Conservation (phyloP, 805 yeast species). For the Saturnispora bothae region DNA sequence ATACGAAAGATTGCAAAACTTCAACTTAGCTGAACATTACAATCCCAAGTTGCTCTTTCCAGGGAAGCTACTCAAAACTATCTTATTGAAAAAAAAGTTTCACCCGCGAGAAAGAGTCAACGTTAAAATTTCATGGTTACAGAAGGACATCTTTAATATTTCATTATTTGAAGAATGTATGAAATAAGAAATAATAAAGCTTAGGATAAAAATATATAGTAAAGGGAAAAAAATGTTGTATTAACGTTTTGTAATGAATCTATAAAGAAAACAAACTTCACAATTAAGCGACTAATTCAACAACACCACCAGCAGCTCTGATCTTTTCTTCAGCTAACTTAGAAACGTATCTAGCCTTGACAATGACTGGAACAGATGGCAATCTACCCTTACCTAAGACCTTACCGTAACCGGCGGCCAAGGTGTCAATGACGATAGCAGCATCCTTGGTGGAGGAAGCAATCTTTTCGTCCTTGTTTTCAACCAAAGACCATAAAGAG, state of each 20-base stretch:
- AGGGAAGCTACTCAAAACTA: no score
- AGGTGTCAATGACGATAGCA: slow-evolving; percentile 98
- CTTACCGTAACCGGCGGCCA: slow-evolving; percentile 99
- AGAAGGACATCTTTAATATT: no score
- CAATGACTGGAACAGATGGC: slow-evolving; percentile 97
- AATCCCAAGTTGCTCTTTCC: no score
- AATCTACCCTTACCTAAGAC: slow-evolving; percentile 98
- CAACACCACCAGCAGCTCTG: slow-evolving; percentile 99
- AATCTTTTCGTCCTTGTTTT: slow-evolving; percentile 89
- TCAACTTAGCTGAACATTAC: no score
- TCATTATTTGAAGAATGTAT: no score
- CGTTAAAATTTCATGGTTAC: no score
- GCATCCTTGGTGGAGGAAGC: slow-evolving; percentile 73
- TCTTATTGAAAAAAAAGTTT: no score
- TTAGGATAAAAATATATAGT: no score
- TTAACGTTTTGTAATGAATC: slow-evolving; percentile 2
- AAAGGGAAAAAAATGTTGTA: slow-evolving; percentile 4
- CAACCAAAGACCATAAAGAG: slow-evolving; percentile 96
- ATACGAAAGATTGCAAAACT: no score
- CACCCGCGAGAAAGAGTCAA: no score
- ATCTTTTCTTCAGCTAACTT: slow-evolving; percentile 99
- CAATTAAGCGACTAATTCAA: slow-evolving; percentile 92
- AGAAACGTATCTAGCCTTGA: slow-evolving; percentile 98
- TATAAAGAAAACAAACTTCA: not conserved
- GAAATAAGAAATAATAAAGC: no score